Evolutionary conservation across 192 early-diverging fungal genomes (phyloP).

Genomic region (Dimargaris cristalligena): DNA sequence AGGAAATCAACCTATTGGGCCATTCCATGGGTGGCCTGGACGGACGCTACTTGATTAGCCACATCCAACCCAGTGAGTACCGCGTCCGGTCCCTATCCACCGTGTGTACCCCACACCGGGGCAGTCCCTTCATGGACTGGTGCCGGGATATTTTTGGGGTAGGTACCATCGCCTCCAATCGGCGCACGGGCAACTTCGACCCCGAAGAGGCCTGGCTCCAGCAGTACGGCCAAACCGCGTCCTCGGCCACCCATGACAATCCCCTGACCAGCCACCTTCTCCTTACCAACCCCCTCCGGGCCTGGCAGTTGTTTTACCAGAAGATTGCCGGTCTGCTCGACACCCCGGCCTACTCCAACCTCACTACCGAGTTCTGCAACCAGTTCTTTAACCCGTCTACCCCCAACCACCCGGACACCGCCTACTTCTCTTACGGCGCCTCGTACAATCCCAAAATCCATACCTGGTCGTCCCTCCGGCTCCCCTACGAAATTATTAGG

Average conservation of each 20-base stretch:
- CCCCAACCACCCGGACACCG: constrained; percentile 52
- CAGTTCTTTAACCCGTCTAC: constrained; percentile 79
- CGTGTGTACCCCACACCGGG: constrained; percentile 86
- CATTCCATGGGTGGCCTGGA: constrained; percentile 97
- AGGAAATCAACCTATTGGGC: constrained; percentile 68
- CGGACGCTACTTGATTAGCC: constrained; percentile 77
- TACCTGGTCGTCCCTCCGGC: constrained; percentile 50
- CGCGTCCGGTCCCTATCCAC: constrained; percentile 69
- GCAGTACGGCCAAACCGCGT: constrained; percentile 16
- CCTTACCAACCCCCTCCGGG: constrained; percentile 10
- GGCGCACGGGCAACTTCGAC: background rate
- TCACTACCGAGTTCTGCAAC: constrained; percentile 73
- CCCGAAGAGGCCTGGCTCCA: constrained; percentile 3
- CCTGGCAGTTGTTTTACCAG: constrained; percentile 25
- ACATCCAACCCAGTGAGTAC: constrained; percentile 54
- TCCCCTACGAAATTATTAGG: constrained; percentile 63
- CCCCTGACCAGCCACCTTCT: constrained; percentile 15
- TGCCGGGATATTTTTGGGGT: constrained; percentile 72
- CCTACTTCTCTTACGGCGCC: constrained; percentile 73
- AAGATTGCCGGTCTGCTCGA: constrained; percentile 59
- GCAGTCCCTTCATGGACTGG: constrained; percentile 89
- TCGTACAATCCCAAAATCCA: constrained; percentile 44
- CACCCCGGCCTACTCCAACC: constrained; percentile 77
- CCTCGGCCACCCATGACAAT: constrained; percentile 18
- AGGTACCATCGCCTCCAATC: constrained; percentile 33